Evolutionary conservation across 495 filamentous ascomycete genomes (phyloP).

Genomic region (Aspergillus bertholletiae): DNA sequence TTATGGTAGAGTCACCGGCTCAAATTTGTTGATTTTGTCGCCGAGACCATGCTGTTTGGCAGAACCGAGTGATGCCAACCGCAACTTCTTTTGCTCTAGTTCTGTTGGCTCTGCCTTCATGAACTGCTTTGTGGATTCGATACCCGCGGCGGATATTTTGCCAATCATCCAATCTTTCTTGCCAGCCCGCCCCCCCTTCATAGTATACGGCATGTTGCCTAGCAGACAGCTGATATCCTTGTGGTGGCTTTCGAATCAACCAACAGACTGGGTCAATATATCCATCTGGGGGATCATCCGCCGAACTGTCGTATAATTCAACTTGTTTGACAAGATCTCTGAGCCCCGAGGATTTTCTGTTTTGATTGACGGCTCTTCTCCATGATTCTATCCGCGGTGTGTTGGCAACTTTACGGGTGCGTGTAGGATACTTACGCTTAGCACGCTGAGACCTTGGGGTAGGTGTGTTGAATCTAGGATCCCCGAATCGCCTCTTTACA

Average conservation of each 20-base stretch:
- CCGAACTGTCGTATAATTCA: constrained; percentile 34
- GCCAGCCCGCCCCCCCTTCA: constrained; percentile 41
- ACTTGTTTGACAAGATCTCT: constrained; percentile 22
- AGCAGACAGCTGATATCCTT: constrained; percentile 35
- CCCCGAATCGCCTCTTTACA: constrained; percentile 29
- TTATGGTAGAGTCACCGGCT: too few relatives aligned
- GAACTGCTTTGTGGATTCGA: constrained; percentile 30
- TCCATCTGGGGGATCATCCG: constrained; percentile 39
- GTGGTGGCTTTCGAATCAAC: constrained; percentile 42
- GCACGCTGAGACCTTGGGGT: constrained; percentile 16
- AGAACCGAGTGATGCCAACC: constrained; percentile 19
- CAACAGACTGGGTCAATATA: constrained; percentile 38
- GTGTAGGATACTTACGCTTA: constrained; percentile 26
- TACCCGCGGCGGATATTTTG: constrained; percentile 34
- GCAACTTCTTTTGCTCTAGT: constrained; percentile 28
- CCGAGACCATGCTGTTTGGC: constrained; percentile 14
- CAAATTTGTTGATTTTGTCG: neutral
- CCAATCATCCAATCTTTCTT: constrained; percentile 42
- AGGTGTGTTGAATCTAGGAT: constrained; percentile 34
- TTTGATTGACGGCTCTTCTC: constrained; percentile 35
- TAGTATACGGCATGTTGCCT: constrained; percentile 37
- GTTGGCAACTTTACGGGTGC: constrained; percentile 16
- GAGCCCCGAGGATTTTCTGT: constrained; percentile 26
- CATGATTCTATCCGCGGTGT: constrained; percentile 36
- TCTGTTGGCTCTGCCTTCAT: constrained; percentile 37